Evolutionary conservation across 1,284 basidiomycete genomes (phyloP).

Genomic region (Trichosporon asahii): DNA sequence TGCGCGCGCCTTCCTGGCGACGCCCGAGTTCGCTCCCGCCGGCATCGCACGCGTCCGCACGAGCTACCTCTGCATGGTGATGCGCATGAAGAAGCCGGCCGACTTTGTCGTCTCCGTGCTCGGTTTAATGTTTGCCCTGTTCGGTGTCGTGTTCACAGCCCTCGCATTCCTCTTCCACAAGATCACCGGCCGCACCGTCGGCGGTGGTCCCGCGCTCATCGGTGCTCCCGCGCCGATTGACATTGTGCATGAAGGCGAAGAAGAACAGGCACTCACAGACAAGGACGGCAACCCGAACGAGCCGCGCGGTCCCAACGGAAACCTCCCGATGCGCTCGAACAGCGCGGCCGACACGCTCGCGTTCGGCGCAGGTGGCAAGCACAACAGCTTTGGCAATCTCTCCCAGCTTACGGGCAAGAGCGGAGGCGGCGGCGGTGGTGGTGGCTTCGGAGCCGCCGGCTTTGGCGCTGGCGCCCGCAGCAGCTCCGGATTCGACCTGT

Average conservation of each 20-base stretch:
- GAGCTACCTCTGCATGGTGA: constrained; percentile 22
- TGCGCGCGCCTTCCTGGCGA: constrained; percentile 16
- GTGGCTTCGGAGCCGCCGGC: constrained; percentile 7
- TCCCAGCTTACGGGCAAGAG: constrained; percentile 3
- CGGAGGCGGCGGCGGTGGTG: background rate
- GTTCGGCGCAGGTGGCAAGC: background rate
- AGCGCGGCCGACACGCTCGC: constrained; percentile 12
- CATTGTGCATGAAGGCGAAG: background rate
- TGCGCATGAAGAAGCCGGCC: constrained; percentile 22
- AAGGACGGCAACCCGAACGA: background rate
- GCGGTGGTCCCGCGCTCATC: constrained; percentile 10
- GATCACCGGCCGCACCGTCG: constrained; percentile 16
- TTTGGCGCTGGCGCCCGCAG: constrained; percentile 5
- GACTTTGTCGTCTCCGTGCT: constrained; percentile 21
- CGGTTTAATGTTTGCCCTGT: constrained; percentile 23
- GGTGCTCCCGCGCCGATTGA: constrained; percentile 4
- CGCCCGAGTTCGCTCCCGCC: constrained; percentile 10
- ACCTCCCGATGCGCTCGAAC: background rate
- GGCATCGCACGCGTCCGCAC: constrained; percentile 21
- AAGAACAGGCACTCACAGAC: background rate
- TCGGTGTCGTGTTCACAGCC: constrained; percentile 21
- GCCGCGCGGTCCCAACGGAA: background rate
- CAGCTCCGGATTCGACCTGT: constrained; percentile 6
- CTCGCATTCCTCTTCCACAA: constrained; percentile 17
- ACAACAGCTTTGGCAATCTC: constrained; percentile 14